Evolutionary conservation across 495 filamentous ascomycete genomes (phyloP).

Genomic region (Penicillium angulare): DNA sequence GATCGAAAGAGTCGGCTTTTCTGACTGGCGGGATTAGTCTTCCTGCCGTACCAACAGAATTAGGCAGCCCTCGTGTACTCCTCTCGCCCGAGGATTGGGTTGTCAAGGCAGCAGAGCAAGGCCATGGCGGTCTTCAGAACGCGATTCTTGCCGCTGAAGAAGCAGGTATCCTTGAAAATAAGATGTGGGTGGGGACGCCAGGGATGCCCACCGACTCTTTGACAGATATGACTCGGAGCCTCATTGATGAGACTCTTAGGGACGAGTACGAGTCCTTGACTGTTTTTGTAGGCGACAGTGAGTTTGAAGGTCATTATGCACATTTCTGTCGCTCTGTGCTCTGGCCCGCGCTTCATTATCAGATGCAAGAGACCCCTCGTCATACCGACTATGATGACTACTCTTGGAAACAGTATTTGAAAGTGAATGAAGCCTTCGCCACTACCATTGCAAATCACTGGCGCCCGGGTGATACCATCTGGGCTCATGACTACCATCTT

Average conservation of each 20-base stretch:
- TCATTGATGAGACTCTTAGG: slow-evolving; percentile 74
- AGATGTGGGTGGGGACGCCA: slow-evolving; percentile 80
- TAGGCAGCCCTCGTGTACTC: slow-evolving; percentile 46
- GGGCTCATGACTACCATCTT: slow-evolving; percentile 91
- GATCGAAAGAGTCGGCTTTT: slow-evolving; percentile 1
- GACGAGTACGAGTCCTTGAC: slow-evolving; percentile 73
- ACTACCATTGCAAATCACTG: slow-evolving; percentile 80
- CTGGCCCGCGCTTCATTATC: slow-evolving; percentile 89
- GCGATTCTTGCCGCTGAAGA: slow-evolving; percentile 70
- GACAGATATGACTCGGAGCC: slow-evolving; percentile 62
- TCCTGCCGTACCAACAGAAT: slow-evolving; percentile 5
- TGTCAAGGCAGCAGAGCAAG: slow-evolving; percentile 76
- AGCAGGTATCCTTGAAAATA: slow-evolving; percentile 56
- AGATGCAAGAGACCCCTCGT: slow-evolving; percentile 90
- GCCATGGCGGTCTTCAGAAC: slow-evolving; percentile 83
- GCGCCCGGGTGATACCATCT: slow-evolving; percentile 81
- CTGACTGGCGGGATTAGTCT: slow-evolving; percentile 4
- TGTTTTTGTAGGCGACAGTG: slow-evolving; percentile 77
- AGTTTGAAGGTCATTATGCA: slow-evolving; percentile 83
- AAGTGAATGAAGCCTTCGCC: slow-evolving; percentile 83
- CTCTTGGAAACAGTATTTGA: slow-evolving; percentile 89
- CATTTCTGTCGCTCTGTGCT: slow-evolving; percentile 87
- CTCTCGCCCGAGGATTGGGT: slow-evolving; percentile 69
- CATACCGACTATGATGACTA: slow-evolving; percentile 93
- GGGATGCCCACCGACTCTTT: slow-evolving; percentile 87